Conservation (phyloP, 2,329 filamentous ascomycete species). For the Aspergillus phoenicis region DNA sequence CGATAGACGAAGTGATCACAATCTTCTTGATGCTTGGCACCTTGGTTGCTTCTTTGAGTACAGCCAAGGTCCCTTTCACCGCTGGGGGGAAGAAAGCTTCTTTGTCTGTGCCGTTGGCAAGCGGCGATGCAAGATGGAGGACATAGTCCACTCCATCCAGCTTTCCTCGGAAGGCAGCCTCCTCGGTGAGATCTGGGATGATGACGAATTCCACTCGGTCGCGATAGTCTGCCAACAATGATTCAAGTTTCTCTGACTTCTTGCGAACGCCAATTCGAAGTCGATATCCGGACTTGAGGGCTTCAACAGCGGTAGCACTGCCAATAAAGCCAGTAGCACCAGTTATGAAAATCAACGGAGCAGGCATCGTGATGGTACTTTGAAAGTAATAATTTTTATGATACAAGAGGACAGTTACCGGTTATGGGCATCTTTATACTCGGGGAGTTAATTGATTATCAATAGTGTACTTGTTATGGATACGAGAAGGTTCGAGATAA, state of each 20-base stretch:
- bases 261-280: conserved; percentile 26
- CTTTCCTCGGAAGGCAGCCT: conserved; percentile 17
- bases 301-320: conserved; percentile 22
- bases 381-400: too few relatives aligned
- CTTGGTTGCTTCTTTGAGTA: conserved; percentile 23
- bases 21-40: conserved; percentile 28
- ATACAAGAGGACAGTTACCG: too few relatives aligned
- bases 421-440: too few relatives aligned
- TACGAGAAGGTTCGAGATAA: too few relatives aligned
- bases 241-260: conserved; percentile 17
- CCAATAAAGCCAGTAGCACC: conserved; percentile 32
- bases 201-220: conserved; percentile 23
- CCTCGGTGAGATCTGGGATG: conserved; percentile 23
- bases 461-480: too few relatives aligned
- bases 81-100: conserved; percentile 26
- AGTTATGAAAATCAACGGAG: conserved; percentile 23
- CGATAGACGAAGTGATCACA: conserved; percentile 27
- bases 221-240: conserved; percentile 16
- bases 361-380: too few relatives aligned
- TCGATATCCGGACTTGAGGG: conserved; percentile 25
- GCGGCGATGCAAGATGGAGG: conserved; percentile 30
- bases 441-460: too few relatives aligned
- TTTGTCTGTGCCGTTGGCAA: conserved; percentile 22
- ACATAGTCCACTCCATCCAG: conserved; percentile 29
- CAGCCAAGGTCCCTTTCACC: conserved; percentile 22